A percentile compares a stretch with the other conserved stretches of the same genome.
Conservation (phyloP, 2,329 filamentous ascomycete genomes). For the Laburnicola sp. region DNA sequence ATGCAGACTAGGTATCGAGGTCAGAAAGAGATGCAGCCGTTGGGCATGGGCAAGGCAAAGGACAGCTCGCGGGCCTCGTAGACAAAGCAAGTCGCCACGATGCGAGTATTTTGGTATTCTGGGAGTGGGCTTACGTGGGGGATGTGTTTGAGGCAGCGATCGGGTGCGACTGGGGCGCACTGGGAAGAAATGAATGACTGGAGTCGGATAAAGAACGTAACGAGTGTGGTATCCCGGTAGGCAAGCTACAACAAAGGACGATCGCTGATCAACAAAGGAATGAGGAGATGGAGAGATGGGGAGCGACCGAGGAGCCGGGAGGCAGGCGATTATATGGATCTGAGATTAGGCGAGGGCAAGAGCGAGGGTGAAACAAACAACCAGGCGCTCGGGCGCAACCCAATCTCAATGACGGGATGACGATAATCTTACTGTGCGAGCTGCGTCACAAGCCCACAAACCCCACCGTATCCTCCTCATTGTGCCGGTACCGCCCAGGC, state of each 20-base stretch:
- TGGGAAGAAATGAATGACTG: slow-evolving; percentile 24
- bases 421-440: neutral
- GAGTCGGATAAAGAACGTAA: slow-evolving; percentile 24
- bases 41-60: neutral
- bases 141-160: slow-evolving; percentile 5
- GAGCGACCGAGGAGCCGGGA: slow-evolving; percentile 11
- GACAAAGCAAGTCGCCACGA: neutral
- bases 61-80: neutral
- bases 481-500: no score
- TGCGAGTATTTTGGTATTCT: neutral
- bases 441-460: neutral
- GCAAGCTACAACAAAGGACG: slow-evolving; percentile 24
- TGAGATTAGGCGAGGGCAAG: slow-evolving; percentile 18
- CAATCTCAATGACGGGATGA: neutral
- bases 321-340: slow-evolving; percentile 16
- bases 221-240: slow-evolving; percentile 28
- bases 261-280: slow-evolving; percentile 30
- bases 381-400: slow-evolving; percentile 1
- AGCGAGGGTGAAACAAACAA: slow-evolving; percentile 14
- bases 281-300: slow-evolving; percentile 24
- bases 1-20: slow-evolving; percentile 8
- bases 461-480: no score
- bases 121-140: slow-evolving; percentile 17
- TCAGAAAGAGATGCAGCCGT: slow-evolving; percentile 5
- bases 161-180: slow-evolving; percentile 22